A percentile compares a stretch with the other conserved stretches of the same genome.
Conservation (phyloP, 2,329 filamentous ascomycete species). For the Waltergamsia citrina region DNA sequence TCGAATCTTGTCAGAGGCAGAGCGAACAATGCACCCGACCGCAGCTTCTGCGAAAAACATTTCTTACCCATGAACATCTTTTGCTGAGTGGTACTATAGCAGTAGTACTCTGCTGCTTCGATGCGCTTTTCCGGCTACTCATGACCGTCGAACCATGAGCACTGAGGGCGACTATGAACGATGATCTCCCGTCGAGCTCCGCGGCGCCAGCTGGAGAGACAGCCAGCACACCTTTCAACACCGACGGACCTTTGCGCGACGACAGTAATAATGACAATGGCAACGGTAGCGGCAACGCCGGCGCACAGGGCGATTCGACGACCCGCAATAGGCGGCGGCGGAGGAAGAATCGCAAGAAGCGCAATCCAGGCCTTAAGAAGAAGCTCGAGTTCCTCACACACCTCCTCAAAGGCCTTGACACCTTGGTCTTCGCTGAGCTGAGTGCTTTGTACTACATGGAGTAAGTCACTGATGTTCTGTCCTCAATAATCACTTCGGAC, state of each 20-base stretch:
- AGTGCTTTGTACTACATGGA: constrained; percentile 63
- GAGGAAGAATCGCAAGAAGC: constrained; percentile 24
- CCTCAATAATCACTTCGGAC: neutral
- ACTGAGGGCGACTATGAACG: constrained; percentile 35
- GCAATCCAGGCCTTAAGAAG: constrained; percentile 36
- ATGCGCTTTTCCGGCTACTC: constrained; percentile 13
- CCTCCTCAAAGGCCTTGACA: constrained; percentile 51
- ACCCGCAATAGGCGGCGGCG: constrained; percentile 16
- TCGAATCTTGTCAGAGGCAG: too few relatives aligned
- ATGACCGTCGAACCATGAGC: constrained; percentile 2
- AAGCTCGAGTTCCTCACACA: constrained; percentile 53
- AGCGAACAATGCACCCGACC: too few relatives aligned
- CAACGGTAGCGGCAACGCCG: neutral
- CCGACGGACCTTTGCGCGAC: neutral
- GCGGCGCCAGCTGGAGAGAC: constrained; percentile 20
- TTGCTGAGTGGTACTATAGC: too few relatives aligned
- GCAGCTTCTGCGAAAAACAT: neutral
- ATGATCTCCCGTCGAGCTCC: constrained; percentile 35
- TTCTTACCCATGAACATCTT: neutral
- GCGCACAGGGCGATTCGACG: neutral
- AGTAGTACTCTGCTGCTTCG: too few relatives aligned
- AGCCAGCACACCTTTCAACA: neutral
- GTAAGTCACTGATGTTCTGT: constrained; percentile 28
- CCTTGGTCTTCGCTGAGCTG: constrained; percentile 54
- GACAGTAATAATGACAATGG: neutral